Percentiles rank a stretch among this genome's conserved stretches.
These are phyloP conservation scores for Pleurotus pulmonarius DNA, from an alignment of 768 basidiomycete species.

Conservation along the genomic window DNA sequence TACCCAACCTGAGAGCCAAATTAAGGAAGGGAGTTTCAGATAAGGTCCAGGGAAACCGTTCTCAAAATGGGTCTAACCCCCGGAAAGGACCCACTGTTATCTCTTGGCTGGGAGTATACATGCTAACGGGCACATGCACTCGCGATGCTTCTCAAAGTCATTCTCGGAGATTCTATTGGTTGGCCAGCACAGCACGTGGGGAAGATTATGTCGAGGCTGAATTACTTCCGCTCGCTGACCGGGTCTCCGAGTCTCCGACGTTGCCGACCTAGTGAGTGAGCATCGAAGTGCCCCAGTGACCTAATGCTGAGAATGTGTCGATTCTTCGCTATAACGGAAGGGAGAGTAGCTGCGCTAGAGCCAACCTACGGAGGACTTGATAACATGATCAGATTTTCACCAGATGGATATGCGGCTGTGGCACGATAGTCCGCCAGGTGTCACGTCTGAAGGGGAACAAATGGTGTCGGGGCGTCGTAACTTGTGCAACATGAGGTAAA, in stretches of 20 bases:
- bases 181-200: background rate
- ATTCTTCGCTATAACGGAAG: too few relatives aligned
- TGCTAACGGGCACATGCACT: slow-evolving; percentile 16
- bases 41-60: slow-evolving; percentile 16
- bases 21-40: slow-evolving; percentile 18
- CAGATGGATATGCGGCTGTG: too few relatives aligned
- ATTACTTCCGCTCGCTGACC: background rate
- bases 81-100: slow-evolving; percentile 8
- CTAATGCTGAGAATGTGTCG: too few relatives aligned
- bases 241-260: background rate
- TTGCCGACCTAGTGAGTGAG: background rate
- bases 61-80: slow-evolving; percentile 7
- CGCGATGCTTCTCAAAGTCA: slow-evolving; percentile 1
- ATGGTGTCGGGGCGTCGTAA: background rate
- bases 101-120: slow-evolving; percentile 16
- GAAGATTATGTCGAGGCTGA: background rate
- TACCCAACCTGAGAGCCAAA: slow-evolving; percentile 20
- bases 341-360: too few relatives aligned
- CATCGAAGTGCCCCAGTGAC: too few relatives aligned
- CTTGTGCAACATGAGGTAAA: background rate
- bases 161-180: slow-evolving; percentile 3
- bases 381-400: too few relatives aligned
- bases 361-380: too few relatives aligned
- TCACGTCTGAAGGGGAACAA: too few relatives aligned
- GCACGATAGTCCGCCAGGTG: too few relatives aligned